phyloP scores from a whole-genome alignment of 192 early-diverging fungal species.

The Gaertneriomyces semiglobifer region DNA sequence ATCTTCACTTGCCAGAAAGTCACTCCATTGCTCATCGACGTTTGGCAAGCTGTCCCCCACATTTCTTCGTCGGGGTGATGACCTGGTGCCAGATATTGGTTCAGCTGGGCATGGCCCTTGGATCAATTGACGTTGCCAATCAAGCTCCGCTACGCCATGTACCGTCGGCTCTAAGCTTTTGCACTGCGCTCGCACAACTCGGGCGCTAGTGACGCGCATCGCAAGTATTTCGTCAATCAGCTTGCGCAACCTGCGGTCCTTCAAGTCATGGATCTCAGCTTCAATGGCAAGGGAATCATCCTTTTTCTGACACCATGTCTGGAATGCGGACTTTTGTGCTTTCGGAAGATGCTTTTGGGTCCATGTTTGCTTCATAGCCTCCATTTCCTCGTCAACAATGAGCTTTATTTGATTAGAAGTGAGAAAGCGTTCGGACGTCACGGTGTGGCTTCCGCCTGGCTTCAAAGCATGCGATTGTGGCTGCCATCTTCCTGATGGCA shows the following conservation, averaged over 20 bases:
- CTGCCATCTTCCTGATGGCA: background rate
- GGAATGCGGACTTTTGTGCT: conserved; percentile 1
- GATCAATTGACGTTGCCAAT: conserved; percentile 12
- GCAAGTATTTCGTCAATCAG: background rate
- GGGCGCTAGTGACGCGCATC: background rate
- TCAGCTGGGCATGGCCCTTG: background rate
- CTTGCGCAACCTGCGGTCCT: background rate
- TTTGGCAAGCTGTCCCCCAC: background rate
- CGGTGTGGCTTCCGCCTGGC: no score
- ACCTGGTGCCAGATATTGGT: background rate
- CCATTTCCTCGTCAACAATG: conserved; percentile 11
- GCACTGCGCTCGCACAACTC: conserved; percentile 9
- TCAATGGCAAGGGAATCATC: background rate
- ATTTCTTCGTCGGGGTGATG: background rate
- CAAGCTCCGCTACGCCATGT: background rate
- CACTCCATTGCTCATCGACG: conserved; percentile 9
- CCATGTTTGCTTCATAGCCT: conserved; percentile 7
- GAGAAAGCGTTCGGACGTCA: conserved; percentile 6
- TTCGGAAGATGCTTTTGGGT: conserved; percentile 6
- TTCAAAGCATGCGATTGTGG: background rate
- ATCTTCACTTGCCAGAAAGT: conserved; percentile 22
- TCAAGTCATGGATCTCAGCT: conserved; percentile 4
- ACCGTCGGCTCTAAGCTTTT: conserved; percentile 2
- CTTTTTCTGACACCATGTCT: background rate
- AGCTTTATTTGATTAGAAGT: conserved; percentile 1